A percentile compares a stretch with the other conserved stretches of the same genome.
Conservation (phyloP, 2,329 filamentous ascomycete genomes). For the Diaporthe helianthi region DNA sequence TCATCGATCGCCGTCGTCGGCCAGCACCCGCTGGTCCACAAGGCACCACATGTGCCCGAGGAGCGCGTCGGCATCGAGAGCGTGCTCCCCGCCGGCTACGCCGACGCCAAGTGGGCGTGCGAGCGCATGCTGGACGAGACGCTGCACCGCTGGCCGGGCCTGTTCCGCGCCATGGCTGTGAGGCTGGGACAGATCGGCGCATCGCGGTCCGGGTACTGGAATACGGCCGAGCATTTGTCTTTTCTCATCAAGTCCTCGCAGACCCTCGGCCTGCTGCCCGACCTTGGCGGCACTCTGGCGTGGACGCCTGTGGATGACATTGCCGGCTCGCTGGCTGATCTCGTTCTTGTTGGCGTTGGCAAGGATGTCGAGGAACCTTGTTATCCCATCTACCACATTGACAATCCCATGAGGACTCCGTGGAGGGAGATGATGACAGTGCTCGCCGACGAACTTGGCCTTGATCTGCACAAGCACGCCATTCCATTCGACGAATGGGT, state of each 20-base stretch:
- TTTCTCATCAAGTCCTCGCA: conserved; percentile 59
- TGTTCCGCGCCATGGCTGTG: conserved; percentile 52
- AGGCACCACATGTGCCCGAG: conserved; percentile 49
- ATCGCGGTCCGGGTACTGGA: conserved; percentile 61
- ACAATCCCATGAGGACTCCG: no score
- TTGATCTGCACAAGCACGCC: no score
- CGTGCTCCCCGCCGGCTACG: conserved; percentile 55
- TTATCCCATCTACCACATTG: no score
- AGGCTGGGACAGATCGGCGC: conserved; percentile 62
- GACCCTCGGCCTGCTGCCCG: conserved; percentile 50
- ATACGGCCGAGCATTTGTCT: conserved; percentile 56
- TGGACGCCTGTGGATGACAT: conserved; percentile 55
- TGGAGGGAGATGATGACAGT: no score
- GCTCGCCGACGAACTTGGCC: no score
- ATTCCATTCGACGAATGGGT: no score
- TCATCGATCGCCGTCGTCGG: conserved; percentile 51
- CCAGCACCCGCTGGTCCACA: conserved; percentile 38
- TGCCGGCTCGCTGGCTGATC: conserved; percentile 40
- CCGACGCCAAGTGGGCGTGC: conserved; percentile 58
- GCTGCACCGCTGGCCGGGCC: conserved; percentile 48
- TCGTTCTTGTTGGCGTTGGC: no score
- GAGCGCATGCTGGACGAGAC: conserved; percentile 58
- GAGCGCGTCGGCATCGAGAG: conserved; percentile 46
- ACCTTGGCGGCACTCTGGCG: conserved; percentile 47
- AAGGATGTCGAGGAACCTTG: no score